Conservation (phyloP, 805 yeast species). For the Ogataea naganishii region DNA sequence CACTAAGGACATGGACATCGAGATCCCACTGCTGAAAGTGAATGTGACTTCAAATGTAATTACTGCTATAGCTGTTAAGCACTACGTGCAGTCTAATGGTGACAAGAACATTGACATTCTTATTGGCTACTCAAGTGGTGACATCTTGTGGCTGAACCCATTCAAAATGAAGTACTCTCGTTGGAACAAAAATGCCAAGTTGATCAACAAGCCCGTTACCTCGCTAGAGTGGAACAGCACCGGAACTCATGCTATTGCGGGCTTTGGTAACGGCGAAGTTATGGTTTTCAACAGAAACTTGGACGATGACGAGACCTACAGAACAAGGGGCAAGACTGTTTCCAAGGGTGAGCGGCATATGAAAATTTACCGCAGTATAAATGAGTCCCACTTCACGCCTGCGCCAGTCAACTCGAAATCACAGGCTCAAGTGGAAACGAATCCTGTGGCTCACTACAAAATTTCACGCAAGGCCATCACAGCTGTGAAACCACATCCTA, state of each 20-base stretch:
- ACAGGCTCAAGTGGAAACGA: slow-evolving; percentile 11
- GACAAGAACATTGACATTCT: slow-evolving; percentile 39
- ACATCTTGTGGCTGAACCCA: slow-evolving; percentile 53
- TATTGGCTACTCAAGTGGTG: slow-evolving; percentile 63
- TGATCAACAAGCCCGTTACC: slow-evolving; percentile 32
- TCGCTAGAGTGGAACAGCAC: slow-evolving; percentile 39
- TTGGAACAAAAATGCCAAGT: slow-evolving; percentile 40
- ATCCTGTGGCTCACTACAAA: slow-evolving; percentile 56
- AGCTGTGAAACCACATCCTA: slow-evolving; percentile 33
- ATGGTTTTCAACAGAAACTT: slow-evolving; percentile 39
- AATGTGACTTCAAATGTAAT: slow-evolving; percentile 30
- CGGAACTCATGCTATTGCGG: slow-evolving; percentile 44
- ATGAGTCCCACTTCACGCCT: slow-evolving; percentile 6
- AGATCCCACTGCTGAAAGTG: slow-evolving; percentile 35
- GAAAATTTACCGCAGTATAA: slow-evolving; percentile 19
- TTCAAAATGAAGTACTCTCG: slow-evolving; percentile 37
- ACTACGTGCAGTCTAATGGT: slow-evolving; percentile 13
- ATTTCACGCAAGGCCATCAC: slow-evolving; percentile 55
- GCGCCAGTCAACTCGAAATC: slow-evolving; percentile 9
- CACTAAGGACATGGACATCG: slow-evolving; percentile 31
- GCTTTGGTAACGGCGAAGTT: slow-evolving; percentile 57
- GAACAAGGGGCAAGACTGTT: slow-evolving; percentile 6
- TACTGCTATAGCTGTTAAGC: slow-evolving; percentile 29
- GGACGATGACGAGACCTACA: slow-evolving; percentile 34
- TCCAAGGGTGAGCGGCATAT: slow-evolving; percentile 23